Percentiles rank a stretch among this genome's conserved stretches.
Evolutionary conservation across 176 grass and related monocot species (phyloP).

Genomic region (Eragrostis curvula): DNA sequence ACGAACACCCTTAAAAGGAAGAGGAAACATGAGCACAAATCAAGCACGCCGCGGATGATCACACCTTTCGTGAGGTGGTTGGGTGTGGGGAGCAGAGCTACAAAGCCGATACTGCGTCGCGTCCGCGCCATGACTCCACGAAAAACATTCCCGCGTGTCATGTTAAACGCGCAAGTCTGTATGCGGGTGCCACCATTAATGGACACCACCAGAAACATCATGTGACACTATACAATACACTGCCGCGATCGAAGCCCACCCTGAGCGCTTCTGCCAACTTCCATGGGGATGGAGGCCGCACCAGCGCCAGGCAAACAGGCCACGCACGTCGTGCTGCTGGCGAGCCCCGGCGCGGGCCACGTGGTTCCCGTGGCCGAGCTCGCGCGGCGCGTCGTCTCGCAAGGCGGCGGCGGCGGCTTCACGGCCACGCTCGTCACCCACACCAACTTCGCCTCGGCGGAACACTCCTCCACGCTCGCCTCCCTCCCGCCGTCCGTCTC

Average conservation of each 20-base stretch:
- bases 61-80: too few relatives aligned
- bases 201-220: neutral
- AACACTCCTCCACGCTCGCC: conserved; percentile 20
- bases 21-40: too few relatives aligned
- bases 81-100: too few relatives aligned
- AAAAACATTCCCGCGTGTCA: too few relatives aligned
- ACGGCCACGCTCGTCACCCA: conserved; percentile 54
- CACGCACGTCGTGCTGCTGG: conserved; percentile 58
- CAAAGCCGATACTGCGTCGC: too few relatives aligned
- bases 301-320: too few relatives aligned
- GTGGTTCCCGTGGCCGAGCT: conserved; percentile 54
- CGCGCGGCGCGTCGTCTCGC: conserved; percentile 32
- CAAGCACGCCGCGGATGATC: too few relatives aligned
- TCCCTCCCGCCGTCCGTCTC: conserved; percentile 44
- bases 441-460: conserved; percentile 42
- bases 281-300: neutral
- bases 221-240: too few relatives aligned
- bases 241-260: neutral
- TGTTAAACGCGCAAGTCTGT: too few relatives aligned
- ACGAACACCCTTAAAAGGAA: too few relatives aligned
- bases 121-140: too few relatives aligned
- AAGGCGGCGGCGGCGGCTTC: conserved; percentile 44
- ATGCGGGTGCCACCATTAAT: neutral
- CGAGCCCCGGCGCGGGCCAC: conserved; percentile 60
- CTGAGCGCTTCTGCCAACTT: neutral